Evolutionary conservation across 768 basidiomycete species (phyloP).

Genomic region (Botryobasidium botryosum): DNA sequence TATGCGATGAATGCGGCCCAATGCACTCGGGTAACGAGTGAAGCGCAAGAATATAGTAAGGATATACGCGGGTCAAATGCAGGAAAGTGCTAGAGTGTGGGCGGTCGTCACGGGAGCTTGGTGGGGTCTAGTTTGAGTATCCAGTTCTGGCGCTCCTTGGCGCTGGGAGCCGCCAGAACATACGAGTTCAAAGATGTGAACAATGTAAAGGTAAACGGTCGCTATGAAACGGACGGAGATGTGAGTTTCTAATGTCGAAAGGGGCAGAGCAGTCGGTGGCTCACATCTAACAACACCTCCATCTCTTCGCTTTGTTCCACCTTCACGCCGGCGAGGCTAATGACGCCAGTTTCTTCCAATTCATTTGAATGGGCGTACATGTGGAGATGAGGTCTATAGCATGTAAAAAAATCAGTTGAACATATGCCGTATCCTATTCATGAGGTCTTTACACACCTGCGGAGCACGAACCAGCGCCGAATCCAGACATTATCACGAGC

Average conservation of each 20-base stretch:
- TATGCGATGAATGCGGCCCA: too few relatives aligned
- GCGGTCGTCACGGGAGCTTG: conserved; percentile 31
- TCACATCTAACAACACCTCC: conserved; percentile 69
- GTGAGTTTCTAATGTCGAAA: neutral
- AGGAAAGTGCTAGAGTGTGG: too few relatives aligned
- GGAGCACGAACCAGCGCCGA: conserved; percentile 71
- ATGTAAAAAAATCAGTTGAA: neutral
- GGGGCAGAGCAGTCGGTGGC: conserved; percentile 17
- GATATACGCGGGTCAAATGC: too few relatives aligned
- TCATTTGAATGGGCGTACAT: conserved; percentile 76
- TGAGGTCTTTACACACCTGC: conserved; percentile 34
- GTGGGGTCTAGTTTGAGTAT: conserved; percentile 71
- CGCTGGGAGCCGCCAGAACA: conserved; percentile 64
- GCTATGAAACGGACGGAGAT: neutral
- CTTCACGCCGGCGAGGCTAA: conserved; percentile 71
- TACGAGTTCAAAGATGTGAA: conserved; percentile 88
- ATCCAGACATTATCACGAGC: conserved; percentile 71
- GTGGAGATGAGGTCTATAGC: conserved; percentile 68
- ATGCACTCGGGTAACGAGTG: too few relatives aligned
- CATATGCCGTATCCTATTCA: neutral
- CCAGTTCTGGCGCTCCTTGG: conserved; percentile 78
- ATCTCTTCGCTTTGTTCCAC: conserved; percentile 77
- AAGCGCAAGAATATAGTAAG: too few relatives aligned
- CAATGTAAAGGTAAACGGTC: conserved; percentile 79
- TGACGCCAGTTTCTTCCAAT: conserved; percentile 62